Base-by-base conservation (phyloP, 177 flowering plant genomes). In the Telopea speciosissima region DNA sequence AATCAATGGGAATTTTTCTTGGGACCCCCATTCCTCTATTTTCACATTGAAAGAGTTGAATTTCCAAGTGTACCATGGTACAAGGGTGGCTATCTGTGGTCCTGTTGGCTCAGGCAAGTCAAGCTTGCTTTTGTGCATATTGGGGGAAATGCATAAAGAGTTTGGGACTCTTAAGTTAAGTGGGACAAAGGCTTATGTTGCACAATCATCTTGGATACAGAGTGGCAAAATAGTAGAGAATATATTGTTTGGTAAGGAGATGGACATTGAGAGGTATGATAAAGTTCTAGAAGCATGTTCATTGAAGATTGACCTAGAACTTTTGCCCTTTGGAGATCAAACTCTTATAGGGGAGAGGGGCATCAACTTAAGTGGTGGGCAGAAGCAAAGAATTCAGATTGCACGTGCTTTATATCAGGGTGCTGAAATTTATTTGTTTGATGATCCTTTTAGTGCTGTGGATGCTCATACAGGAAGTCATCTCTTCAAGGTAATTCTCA, bases 21-120 rank as follows among this genome's bases (percentile, higher is more conserved):
- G 87, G 88, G 87, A 84, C 69, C 49, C 62, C 21, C 63, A 83
- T 67, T 78, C 82, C 12, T 26, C 80, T 49, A 75, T 9, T 69
- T 80, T 78, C 3, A 80, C 80, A 23, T 56, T 87, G 72, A 79
- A 70, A 72, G 83, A 83, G 62, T 70, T 87, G 54, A 85, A 79
- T 25, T 62, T 87, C n/a, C 65, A 68, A 73, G 85, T 81, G 49
- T 69, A 23, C 14, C 82, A 76, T 68, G 87, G 87, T 19, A 87
- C 80, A 85, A 77, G 79, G 73, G 86, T 85, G 26, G 90, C 90
- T 52, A 70, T 87, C 19, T 85, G 88, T 72, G 88, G 88, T 14
- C 69, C 79, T 44, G 88, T 87, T 73, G 90, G 87, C 62, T 82
- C 90, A 5, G 90, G 90, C n/a, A 87, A 87, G 81, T 81, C 88